A percentile compares a stretch with the other conserved stretches of the same genome.
Evolutionary conservation across 805 yeast genomes (phyloP).

Genomic region (Yamadazyma paraphyllophila): DNA sequence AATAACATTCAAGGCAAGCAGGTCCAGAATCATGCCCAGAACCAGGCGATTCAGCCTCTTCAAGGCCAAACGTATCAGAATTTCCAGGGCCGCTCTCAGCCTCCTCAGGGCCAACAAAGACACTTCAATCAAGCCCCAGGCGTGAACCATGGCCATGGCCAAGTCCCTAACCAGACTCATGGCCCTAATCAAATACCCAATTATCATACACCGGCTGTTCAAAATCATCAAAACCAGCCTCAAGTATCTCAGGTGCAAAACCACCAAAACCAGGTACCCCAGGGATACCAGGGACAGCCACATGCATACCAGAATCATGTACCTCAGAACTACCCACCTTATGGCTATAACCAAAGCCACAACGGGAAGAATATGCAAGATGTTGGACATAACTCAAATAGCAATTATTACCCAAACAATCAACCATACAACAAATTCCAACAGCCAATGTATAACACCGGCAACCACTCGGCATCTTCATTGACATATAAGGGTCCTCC

Average conservation of each 20-base stretch:
- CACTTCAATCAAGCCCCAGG: background rate
- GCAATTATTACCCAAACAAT: too few species aligned
- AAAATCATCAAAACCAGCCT: background rate
- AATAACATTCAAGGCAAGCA: constrained; percentile 4
- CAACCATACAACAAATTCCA: background rate
- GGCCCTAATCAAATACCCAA: too few species aligned
- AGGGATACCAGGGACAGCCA: too few species aligned
- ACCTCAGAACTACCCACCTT: too few species aligned
- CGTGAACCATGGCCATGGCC: background rate
- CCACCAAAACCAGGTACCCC: background rate
- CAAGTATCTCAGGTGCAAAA: background rate
- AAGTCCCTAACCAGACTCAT: background rate
- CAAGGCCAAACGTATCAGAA: constrained; percentile 4
- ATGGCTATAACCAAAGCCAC: too few species aligned
- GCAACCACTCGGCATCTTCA: background rate
- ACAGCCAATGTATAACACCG: background rate
- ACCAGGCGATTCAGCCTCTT: background rate
- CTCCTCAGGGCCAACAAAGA: constrained; percentile 5
- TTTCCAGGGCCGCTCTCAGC: background rate
- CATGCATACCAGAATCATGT: background rate
- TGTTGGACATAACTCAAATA: too few species aligned
- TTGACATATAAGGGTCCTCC: background rate
- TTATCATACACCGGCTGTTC: background rate
- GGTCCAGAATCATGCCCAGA: constrained; percentile 2
- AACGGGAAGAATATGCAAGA: too few species aligned